phyloP scores from a whole-genome alignment of 2,329 filamentous ascomycete species.

The Penicillium sp. region DNA sequence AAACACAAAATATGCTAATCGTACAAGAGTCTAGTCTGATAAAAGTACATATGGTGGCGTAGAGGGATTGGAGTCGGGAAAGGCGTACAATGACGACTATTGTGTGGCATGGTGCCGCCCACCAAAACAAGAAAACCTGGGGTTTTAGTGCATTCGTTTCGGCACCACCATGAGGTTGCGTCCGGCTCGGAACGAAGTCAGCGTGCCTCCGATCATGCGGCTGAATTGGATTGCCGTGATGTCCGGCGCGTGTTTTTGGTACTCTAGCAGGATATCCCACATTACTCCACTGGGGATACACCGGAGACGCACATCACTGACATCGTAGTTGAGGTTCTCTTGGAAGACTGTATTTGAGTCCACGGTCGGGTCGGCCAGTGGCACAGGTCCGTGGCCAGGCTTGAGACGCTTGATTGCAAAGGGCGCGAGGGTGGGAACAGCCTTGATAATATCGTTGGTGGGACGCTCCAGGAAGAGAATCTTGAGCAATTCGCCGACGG shows the following conservation, averaged over 20 bases:
- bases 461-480: constrained; percentile 40
- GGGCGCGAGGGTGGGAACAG: constrained; percentile 42
- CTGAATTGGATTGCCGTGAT: constrained; percentile 32
- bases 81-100: not conserved
- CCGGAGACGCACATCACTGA: constrained; percentile 40
- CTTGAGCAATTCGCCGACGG: constrained; percentile 38
- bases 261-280: constrained; percentile 47
- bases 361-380: constrained; percentile 28
- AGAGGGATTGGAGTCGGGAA: not conserved
- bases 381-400: constrained; percentile 33
- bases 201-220: constrained; percentile 38
- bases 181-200: constrained; percentile 37
- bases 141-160: constrained; percentile 18
- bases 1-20: not conserved
- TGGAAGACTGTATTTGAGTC: constrained; percentile 35
- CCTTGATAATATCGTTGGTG: constrained; percentile 40
- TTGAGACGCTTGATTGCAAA: constrained; percentile 38
- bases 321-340: constrained; percentile 44
- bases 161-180: constrained; percentile 14
- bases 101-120: not conserved
- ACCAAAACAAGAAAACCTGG: not conserved
- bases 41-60: not conserved
- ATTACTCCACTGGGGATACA: constrained; percentile 38
- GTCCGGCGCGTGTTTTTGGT: constrained; percentile 38
- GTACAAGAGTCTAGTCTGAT: constrained; percentile 1